A percentile compares a stretch with the other conserved stretches of the same genome.
These are phyloP conservation scores for Prunus davidiana DNA, from an alignment of 306 rosid species.

Conservation along the genomic window DNA sequence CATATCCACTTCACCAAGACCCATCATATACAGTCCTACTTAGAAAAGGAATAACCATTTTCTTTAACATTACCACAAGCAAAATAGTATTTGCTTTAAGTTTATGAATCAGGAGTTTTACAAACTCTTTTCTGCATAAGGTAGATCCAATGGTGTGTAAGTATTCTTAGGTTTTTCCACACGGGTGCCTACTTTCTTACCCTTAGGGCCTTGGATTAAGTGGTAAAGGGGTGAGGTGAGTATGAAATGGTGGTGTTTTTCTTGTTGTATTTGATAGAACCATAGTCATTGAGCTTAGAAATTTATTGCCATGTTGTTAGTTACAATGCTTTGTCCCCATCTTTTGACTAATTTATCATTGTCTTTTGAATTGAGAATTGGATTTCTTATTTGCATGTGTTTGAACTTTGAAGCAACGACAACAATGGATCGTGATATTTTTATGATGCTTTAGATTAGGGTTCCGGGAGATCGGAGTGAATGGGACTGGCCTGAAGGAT, in stretches of 20 bases:
- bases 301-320: slow-evolving; percentile 19
- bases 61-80: not conserved
- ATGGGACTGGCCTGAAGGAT: slow-evolving; percentile 80
- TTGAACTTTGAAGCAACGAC: slow-evolving; percentile 69
- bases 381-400: slow-evolving; percentile 57
- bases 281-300: not conserved
- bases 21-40: not conserved
- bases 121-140: not conserved
- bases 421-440: slow-evolving; percentile 74
- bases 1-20: not conserved
- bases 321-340: not conserved
- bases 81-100: not conserved
- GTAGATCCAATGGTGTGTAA: not conserved
- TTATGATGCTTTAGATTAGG: slow-evolving; percentile 86
- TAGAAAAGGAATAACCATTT: not conserved
- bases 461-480: slow-evolving; percentile 58
- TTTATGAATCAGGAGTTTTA: not conserved
- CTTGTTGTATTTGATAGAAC: not conserved
- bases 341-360: slow-evolving; percentile 9
- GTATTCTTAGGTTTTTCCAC: not conserved
- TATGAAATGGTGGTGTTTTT: not conserved
- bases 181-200: not conserved
- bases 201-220: not conserved
- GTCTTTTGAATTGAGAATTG: slow-evolving; percentile 54
- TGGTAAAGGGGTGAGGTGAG: slow-evolving; percentile 2